Evolutionary conservation across 306 rosid species (phyloP).

Genomic region (Castanea sativa): DNA sequence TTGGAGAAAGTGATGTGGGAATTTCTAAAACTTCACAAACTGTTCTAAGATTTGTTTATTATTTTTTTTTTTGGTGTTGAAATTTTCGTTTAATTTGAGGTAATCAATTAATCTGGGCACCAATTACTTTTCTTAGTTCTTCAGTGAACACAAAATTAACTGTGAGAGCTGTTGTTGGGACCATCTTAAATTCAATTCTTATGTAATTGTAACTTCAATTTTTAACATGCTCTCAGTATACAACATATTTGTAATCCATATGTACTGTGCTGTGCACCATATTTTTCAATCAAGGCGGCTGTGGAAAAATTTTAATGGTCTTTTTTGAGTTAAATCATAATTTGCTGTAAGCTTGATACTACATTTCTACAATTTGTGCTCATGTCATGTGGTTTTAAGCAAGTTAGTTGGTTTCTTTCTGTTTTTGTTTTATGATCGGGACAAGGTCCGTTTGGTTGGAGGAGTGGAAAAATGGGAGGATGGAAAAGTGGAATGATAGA

Average conservation of each 20-base stretch:
- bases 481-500: too few species aligned
- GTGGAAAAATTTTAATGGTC: neutral
- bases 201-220: neutral
- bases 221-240: too few species aligned
- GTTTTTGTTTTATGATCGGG: neutral
- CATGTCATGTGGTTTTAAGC: too few species aligned
- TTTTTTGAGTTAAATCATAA: neutral
- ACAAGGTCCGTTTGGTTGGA: neutral
- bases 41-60: conserved; percentile 21
- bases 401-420: neutral
- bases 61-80: neutral
- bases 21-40: neutral
- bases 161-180: neutral
- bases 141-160: neutral
- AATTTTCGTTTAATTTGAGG: neutral
- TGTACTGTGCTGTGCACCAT: too few species aligned
- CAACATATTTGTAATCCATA: too few species aligned
- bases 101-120: too few species aligned
- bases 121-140: neutral
- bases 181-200: neutral
- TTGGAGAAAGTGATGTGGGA: conserved; percentile 36
- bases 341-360: neutral
- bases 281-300: neutral
- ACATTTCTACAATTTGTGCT: too few species aligned
- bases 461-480: too few species aligned